Evolutionary conservation across 129 eudicot species (phyloP).

Genomic region (Calendula officinalis): DNA sequence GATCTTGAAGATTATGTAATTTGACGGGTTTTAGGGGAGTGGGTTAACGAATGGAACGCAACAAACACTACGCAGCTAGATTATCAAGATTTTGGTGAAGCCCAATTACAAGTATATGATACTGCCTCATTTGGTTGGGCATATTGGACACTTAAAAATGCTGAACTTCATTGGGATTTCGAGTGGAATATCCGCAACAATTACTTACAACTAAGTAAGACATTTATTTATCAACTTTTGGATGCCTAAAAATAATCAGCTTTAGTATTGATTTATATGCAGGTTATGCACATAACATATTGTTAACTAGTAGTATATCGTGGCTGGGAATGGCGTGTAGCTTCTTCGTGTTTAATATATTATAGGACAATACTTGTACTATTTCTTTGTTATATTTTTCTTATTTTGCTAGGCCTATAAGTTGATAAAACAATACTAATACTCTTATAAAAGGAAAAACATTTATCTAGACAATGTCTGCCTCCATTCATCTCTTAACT

Average conservation of each 20-base stretch:
- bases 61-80: constrained; percentile 38
- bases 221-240: background rate
- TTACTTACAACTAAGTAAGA: constrained; percentile 51
- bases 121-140: constrained; percentile 81
- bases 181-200: constrained; percentile 63
- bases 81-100: constrained; percentile 58
- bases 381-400: background rate
- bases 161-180: constrained; percentile 67
- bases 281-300: constrained; percentile 39
- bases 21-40: constrained; percentile 51
- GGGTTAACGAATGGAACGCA: constrained; percentile 74
- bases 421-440: too few species aligned
- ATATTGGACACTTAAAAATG: constrained; percentile 69
- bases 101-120: constrained; percentile 66
- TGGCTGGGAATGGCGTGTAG: constrained; percentile 36
- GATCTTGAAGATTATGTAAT: background rate
- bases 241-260: background rate
- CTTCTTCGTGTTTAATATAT: constrained; percentile 17
- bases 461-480: background rate
- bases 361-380: background rate
- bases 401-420: too few species aligned
- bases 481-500: background rate
- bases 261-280: background rate
- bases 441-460: background rate
- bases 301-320: background rate